A percentile compares a stretch with the other conserved stretches of the same genome.
phyloP scores from a whole-genome alignment of 208 protist genomes.

The Willaertia magna region DNA sequence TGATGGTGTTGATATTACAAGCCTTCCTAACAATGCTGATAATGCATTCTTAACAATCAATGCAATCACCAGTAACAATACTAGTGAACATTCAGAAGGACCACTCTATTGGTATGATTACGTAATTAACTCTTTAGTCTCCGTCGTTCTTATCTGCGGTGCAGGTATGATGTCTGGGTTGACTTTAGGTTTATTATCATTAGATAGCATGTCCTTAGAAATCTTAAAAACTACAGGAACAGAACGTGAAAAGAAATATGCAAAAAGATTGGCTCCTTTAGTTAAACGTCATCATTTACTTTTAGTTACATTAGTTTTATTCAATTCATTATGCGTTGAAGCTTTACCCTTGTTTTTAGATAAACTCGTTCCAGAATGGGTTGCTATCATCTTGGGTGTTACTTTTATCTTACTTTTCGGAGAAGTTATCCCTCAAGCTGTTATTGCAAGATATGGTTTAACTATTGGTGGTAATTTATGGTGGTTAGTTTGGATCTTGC shows the following conservation, averaged over 20 bases:
- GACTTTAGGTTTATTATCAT: constrained; percentile 43
- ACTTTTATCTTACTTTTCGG: constrained; percentile 64
- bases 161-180: constrained; percentile 49
- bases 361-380: constrained; percentile 42
- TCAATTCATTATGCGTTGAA: constrained; percentile 56
- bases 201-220: constrained; percentile 37
- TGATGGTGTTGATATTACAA: too few relatives aligned
- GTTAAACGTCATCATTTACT: neutral
- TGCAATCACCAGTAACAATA: too few relatives aligned
- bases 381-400: constrained; percentile 58
- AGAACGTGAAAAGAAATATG: neutral
- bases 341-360: constrained; percentile 61
- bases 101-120: neutral
- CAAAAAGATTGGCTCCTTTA: neutral
- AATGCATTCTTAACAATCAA: too few relatives aligned
- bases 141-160: constrained; percentile 20
- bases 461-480: constrained; percentile 45
- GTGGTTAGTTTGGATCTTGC: constrained; percentile 48
- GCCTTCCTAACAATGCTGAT: too few relatives aligned
- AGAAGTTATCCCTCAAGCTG: constrained; percentile 71
- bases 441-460: constrained; percentile 63
- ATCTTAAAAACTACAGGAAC: constrained; percentile 14
- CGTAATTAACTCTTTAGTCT: neutral
- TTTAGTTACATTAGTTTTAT: constrained; percentile 58
- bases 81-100: too few relatives aligned